Evolutionary conservation across 352 stramenopile species (phyloP), one percentile per base, ranked within the genome.

Genomic region (Pythium grandisporangium): DNA sequence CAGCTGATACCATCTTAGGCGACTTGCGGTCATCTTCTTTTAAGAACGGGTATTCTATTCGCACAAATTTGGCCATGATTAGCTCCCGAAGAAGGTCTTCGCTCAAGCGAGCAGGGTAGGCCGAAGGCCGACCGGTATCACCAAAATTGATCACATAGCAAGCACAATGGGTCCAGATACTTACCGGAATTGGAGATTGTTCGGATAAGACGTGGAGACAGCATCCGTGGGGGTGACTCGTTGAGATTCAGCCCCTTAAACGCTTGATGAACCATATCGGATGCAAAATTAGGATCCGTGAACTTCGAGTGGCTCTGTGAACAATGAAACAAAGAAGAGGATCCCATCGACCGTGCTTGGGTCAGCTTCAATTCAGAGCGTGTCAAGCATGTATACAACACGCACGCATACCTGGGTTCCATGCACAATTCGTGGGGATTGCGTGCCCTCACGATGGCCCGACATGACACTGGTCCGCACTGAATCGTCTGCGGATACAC

Each of bases 171-270:
- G n/a, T n/a, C n/a, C 23, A 11, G 16, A 17, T 16, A n/a, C 46
- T 14, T 42, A 83, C 73, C 70, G 33, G 66, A 81, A 37, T 76
- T 82, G 19, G 70, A 82, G 22, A 82, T 76, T 3, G 72, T 79
- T 6, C 69, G 58, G 21, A 70, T 71, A 48, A 87, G 61, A 4
- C 70, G 64, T 16, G 72, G 75, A 24, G 75, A 85, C 19, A 59
- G 57, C 2, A 63, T 61, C 2, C 63, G 42, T 26, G 70, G 58
- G 1, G 63, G 63, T 8, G 70, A 58, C 1, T 58, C 60, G 30
- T 53, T 41, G 14, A 82, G 51, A 16, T 54, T 58, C 33, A 84
- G 44, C 1, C 61, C 72, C 41, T 84, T 83, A 43, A 88, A 84
- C 12, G 75, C 72, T 23, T 88, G 70, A 7, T 65, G 77, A 13